Conservation (phyloP, 257 asterid genomes). For the Verbascum thapsus region DNA sequence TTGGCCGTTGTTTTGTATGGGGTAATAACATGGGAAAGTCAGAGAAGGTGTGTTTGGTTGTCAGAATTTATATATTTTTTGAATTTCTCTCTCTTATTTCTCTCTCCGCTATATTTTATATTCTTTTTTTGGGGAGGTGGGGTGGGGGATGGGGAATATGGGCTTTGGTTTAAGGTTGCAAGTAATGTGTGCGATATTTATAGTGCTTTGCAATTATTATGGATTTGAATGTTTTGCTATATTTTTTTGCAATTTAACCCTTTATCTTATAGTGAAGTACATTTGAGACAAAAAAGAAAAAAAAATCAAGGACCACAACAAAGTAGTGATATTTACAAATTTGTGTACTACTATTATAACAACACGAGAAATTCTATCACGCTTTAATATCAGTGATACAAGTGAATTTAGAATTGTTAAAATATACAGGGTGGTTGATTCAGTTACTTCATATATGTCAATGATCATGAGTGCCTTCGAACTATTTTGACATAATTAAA, state of each 20-base stretch:
- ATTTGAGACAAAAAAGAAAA: background rate
- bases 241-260: constrained; percentile 26
- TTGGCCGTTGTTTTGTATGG: constrained; percentile 28
- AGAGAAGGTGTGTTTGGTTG: constrained; percentile 42
- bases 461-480: too few species aligned
- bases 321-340: too few species aligned
- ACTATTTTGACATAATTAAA: too few species aligned
- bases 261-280: background rate
- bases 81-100: constrained; percentile 15
- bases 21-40: constrained; percentile 38
- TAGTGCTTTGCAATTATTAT: background rate
- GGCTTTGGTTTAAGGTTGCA: constrained; percentile 21
- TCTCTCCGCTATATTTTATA: background rate
- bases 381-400: too few species aligned
- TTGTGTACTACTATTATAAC: too few species aligned
- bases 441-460: too few species aligned
- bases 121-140: background rate
- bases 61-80: constrained; percentile 38
- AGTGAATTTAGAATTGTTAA: too few species aligned
- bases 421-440: too few species aligned
- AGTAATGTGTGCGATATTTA: constrained; percentile 26
- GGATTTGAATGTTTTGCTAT: background rate
- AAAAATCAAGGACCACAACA: too few species aligned
- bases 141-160: too few species aligned
- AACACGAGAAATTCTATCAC: too few species aligned